Conservation (phyloP, 2,329 filamentous ascomycete species). For the Penicillium nordicum region DNA sequence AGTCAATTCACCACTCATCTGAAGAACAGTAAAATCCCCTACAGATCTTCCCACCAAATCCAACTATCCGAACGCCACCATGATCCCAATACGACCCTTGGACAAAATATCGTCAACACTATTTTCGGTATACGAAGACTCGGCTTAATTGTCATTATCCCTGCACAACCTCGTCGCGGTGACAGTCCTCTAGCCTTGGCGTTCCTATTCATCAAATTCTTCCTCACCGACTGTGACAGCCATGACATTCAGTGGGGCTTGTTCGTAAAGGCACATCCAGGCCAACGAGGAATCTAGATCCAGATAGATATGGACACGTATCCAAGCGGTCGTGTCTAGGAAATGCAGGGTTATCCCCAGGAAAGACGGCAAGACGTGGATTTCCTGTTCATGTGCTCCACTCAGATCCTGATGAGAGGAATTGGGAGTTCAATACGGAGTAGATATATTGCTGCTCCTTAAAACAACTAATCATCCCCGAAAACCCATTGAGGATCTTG, state of each 20-base stretch:
- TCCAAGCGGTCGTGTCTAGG: neutral
- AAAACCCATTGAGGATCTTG: neutral
- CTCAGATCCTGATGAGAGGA: neutral
- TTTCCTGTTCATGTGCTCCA: neutral
- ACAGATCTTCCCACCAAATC: neutral
- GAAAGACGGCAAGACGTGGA: neutral
- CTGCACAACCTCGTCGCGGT: neutral
- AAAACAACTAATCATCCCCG: neutral
- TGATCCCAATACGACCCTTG: neutral
- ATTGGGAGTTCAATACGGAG: neutral
- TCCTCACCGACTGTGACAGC: neutral
- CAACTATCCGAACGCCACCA: neutral
- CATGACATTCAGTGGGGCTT: neutral
- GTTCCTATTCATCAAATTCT: neutral
- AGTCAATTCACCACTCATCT: neutral
- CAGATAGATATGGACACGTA: neutral
- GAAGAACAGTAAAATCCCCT: neutral
- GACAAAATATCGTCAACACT: neutral
- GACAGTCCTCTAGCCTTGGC: neutral
- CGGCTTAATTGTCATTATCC: neutral
- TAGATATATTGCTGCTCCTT: neutral
- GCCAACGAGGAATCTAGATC: neutral
- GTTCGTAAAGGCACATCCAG: neutral
- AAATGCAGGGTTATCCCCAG: neutral
- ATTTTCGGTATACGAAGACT: neutral